Percentiles rank a stretch among this genome's conserved stretches.
Conservation (phyloP, 768 basidiomycete genomes). For the Tulasnella sp. region DNA sequence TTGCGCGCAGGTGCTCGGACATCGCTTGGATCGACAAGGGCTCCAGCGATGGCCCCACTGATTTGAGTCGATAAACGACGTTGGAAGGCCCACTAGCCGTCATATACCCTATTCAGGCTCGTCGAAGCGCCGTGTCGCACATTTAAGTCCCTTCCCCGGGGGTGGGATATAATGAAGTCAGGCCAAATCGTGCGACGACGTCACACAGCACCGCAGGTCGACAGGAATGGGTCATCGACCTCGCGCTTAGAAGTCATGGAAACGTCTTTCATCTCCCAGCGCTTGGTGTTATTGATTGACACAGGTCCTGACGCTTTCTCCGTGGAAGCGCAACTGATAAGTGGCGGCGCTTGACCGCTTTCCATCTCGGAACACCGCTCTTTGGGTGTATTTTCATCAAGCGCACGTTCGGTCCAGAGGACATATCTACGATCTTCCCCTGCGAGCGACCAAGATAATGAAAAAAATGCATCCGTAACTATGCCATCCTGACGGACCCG, state of each 20-base stretch:
- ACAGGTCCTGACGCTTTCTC: background rate
- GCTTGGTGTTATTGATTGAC: background rate
- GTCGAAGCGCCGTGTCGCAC: background rate
- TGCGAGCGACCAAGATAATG: background rate
- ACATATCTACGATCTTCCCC: background rate
- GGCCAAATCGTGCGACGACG: background rate
- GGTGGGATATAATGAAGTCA: background rate
- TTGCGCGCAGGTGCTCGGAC: background rate
- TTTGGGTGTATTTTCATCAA: background rate
- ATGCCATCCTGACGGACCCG: background rate
- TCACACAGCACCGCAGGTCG: background rate
- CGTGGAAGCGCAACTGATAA: background rate
- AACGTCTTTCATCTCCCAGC: background rate
- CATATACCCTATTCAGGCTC: background rate
- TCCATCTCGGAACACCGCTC: constrained; percentile 13
- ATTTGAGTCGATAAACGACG: background rate
- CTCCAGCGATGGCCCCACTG: background rate
- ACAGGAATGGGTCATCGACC: background rate
- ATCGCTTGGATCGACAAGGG: background rate
- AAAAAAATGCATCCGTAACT: constrained; percentile 6
- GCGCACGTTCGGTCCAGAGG: background rate
- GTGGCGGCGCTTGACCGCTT: background rate
- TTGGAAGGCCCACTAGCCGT: background rate
- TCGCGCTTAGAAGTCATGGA: background rate
- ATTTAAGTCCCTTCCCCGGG: background rate